Conservation (phyloP, 306 rosid species). For the Rosa chinensis region DNA sequence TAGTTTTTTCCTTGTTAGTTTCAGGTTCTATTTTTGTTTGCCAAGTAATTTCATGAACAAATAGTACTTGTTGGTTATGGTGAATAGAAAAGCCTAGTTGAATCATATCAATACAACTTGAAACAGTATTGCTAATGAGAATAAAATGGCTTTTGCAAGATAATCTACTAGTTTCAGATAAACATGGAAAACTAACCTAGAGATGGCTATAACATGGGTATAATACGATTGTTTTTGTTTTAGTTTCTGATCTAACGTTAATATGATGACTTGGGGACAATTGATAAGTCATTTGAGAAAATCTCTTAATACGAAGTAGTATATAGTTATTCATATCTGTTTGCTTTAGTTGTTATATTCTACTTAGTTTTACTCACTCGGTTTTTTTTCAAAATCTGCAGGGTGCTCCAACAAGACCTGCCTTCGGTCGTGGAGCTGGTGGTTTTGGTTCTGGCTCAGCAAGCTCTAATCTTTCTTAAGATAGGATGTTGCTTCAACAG, state of each 20-base stretch:
- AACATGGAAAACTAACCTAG: neutral
- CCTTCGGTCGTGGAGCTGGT: conserved; percentile 58
- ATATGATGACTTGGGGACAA: neutral
- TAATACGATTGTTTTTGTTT: too few species aligned
- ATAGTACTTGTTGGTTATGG: too few species aligned
- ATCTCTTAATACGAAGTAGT: neutral
- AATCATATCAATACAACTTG: neutral
- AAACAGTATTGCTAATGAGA: too few species aligned
- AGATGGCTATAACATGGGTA: too few species aligned
- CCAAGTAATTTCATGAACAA: too few species aligned
- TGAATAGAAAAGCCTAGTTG: too few species aligned
- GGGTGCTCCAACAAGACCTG: conserved; percentile 50
- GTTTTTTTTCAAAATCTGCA: conserved; percentile 10
- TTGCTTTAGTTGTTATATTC: neutral
- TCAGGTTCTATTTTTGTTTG: neutral
- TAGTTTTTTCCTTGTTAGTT: neutral
- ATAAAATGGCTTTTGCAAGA: too few species aligned
- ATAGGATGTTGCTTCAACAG: neutral
- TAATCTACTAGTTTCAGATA: neutral
- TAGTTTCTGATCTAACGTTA: too few species aligned
- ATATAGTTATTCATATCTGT: neutral
- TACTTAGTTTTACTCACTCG: neutral
- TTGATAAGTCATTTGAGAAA: neutral
- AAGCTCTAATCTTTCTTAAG: conserved; percentile 48
- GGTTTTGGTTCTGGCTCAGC: conserved; percentile 48